Conservation (phyloP, 345 rosid species). For the Ailanthus altissimus region DNA sequence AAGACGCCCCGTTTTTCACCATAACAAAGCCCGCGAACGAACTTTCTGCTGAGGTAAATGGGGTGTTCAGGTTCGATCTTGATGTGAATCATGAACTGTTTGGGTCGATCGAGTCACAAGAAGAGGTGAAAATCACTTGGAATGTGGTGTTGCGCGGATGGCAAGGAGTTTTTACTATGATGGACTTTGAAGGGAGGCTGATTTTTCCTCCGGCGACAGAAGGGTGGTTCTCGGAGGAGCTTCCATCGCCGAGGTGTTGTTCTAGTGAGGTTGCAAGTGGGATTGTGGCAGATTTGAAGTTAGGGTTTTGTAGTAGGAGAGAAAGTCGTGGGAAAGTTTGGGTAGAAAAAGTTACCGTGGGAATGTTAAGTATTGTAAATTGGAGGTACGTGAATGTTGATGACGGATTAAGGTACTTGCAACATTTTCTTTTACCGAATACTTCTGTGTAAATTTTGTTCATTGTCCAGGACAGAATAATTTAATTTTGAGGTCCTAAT, state of each 20-base stretch:
- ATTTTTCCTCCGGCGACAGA: conserved; percentile 14
- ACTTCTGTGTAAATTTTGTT: too few species aligned
- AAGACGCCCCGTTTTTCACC: not conserved
- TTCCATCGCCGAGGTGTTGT: conserved; percentile 45
- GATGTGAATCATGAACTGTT: not conserved
- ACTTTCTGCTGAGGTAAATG: not conserved
- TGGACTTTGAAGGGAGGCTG: conserved; percentile 38
- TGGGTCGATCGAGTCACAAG: not conserved
- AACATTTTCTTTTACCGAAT: conserved; percentile 43
- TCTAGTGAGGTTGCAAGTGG: conserved; percentile 31
- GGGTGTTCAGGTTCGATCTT: conserved; percentile 11
- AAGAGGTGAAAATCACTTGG: conserved; percentile 42
- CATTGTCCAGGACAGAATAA: too few species aligned
- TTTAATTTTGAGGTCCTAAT: too few species aligned
- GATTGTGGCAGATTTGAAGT: conserved; percentile 44
- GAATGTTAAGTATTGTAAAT: conserved; percentile 36
- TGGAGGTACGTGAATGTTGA: conserved; percentile 56
- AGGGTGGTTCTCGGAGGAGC: conserved; percentile 56
- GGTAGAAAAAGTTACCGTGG: conserved; percentile 40
- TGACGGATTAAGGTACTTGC: conserved; percentile 50
- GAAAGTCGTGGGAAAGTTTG: not conserved
- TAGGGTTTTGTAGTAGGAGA: conserved; percentile 20
- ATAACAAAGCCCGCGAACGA: not conserved
- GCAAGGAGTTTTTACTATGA: conserved; percentile 43
- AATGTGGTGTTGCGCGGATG: conserved; percentile 40